A percentile compares a stretch with the other conserved stretches of the same genome.
Conservation (phyloP, 2,329 filamentous ascomycete species). For the Trichoderma sp. region DNA sequence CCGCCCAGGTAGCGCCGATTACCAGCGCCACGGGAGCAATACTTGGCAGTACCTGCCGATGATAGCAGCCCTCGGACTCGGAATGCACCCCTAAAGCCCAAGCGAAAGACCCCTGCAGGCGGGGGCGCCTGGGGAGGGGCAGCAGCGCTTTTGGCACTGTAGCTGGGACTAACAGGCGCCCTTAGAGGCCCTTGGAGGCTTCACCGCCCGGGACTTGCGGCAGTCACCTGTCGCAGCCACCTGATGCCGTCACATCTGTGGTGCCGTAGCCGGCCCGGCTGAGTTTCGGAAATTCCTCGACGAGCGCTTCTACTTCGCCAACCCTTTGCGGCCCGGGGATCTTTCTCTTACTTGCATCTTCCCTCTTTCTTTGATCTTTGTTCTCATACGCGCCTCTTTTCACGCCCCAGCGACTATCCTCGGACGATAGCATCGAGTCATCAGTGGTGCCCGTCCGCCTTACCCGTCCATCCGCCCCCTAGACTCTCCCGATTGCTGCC, state of each 20-base stretch:
- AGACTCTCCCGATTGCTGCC: background rate
- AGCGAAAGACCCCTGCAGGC: conserved; percentile 1
- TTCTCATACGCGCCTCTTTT: background rate
- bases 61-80: background rate
- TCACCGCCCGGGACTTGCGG: conserved; percentile 11
- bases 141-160: background rate
- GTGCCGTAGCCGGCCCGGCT: background rate
- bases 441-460: background rate
- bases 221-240: conserved; percentile 24
- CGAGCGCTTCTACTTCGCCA: background rate
- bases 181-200: background rate
- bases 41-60: background rate
- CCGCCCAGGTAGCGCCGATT: background rate
- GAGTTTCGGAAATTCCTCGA: conserved; percentile 16
- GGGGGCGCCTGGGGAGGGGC: background rate
- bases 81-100: background rate
- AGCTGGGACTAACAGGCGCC: background rate
- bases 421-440: background rate
- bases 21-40: background rate
- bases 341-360: background rate
- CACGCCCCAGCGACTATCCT: background rate
- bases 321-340: background rate
- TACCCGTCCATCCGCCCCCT: background rate
- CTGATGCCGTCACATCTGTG: conserved; percentile 27
- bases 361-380: background rate